Evolutionary conservation across 345 rosid genomes (phyloP), one percentile per base, ranked within the genome.

Genomic region (Brassica juncea): DNA sequence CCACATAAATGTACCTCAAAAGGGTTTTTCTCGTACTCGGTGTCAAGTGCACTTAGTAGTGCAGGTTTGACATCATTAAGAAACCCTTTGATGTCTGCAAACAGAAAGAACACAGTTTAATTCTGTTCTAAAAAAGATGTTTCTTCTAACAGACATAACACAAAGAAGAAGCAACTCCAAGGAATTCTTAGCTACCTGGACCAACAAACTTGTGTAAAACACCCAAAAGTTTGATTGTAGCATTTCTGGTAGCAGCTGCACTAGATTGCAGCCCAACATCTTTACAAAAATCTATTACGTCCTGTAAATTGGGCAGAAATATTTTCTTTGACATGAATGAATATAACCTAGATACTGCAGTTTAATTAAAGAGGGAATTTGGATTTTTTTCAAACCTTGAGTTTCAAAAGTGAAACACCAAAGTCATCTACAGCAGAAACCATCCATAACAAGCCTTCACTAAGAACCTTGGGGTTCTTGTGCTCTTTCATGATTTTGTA

Each of bases 381-480:
- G 71, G 62, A 61, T 19, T 72, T 61, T 15, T 16, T n/a, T 39
- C 19, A 67, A 21, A 93, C 99, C 99, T 96, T 96, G 72, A 96
- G 86, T 71, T 96, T 96, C 81, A 96, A 82, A 86, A 84, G 91
- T 66, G 95, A 84, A 15, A 96, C 85, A 8, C 99, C 99, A 73
- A 96, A 96, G 87, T 96, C 99, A 30, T 96, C 99, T 54, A 96
- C 86, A 47, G 99, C 97, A 0, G 91, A 85, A 74, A 96, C 94
- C 97, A 96, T 93, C 98, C 99, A 96, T 72, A 86, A 49, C 68
- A 89, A 76, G 73, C 97, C 99, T 86, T 96, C 99, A 75, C 99
- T 96, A 32, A 96, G 97, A 84, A 96, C 99, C 91, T 96, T 96
- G 23, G 99, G 98, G 80, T 96, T 96, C 85, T 92, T 96, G 86